Percentiles rank a stretch among this genome's conserved stretches.
Conservation (phyloP, 441 rosid genomes). For the Gossypium lobatum region DNA sequence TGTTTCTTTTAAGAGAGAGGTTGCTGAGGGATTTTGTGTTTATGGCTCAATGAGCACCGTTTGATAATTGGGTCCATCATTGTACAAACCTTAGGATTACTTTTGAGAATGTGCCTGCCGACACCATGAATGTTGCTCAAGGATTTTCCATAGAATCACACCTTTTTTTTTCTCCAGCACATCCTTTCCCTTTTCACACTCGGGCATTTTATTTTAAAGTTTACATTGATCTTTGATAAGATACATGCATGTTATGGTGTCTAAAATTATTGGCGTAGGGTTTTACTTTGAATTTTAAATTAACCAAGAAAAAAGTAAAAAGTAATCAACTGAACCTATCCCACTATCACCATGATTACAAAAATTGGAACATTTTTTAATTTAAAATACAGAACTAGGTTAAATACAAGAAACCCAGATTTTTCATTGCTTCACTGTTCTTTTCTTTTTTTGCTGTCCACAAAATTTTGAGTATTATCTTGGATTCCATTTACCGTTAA, state of each 20-base stretch:
- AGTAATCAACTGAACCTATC: slow-evolving; percentile 7
- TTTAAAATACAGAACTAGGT: not conserved
- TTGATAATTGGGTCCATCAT: not conserved
- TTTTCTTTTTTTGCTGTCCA: not conserved
- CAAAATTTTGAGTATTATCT: not conserved
- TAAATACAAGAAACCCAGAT: not conserved
- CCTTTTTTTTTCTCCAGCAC: not conserved
- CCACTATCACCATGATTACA: slow-evolving; percentile 5
- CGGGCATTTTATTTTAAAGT: not conserved
- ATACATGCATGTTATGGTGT: not conserved
- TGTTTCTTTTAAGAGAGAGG: not conserved
- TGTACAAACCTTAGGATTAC: not conserved
- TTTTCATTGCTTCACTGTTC: not conserved
- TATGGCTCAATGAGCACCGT: not conserved
- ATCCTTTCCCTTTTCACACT: not conserved
- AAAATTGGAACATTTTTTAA: not conserved
- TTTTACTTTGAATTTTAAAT: slow-evolving; percentile 1
- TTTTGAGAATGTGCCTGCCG: slow-evolving; percentile 4
- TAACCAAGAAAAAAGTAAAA: not conserved
- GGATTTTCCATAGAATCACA: not conserved
- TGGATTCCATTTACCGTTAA: not conserved
- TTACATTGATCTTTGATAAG: not conserved
- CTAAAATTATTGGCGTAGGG: not conserved
- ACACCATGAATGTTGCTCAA: not conserved
- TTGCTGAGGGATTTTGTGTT: not conserved